Evolutionary conservation across 495 filamentous ascomycete genomes (phyloP).

Genomic region (Penicillium lividum): DNA sequence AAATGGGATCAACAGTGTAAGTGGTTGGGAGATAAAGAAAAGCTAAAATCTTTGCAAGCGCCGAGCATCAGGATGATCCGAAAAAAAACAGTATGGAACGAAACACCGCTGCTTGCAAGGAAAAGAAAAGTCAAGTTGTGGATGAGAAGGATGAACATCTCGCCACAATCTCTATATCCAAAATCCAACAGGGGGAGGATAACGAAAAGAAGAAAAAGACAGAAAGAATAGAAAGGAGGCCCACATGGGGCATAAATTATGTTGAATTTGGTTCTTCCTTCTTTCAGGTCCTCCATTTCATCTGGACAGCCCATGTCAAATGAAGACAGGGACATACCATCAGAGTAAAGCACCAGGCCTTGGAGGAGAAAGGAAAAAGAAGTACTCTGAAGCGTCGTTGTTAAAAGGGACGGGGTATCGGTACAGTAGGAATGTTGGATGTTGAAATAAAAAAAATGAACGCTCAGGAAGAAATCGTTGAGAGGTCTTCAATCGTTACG

Average conservation of each 20-base stretch:
- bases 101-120: slow-evolving; percentile 13
- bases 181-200: slow-evolving; percentile 11
- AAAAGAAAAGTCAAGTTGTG: slow-evolving; percentile 6
- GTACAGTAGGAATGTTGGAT: slow-evolving; percentile 30
- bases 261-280: slow-evolving; percentile 41
- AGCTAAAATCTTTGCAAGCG: not conserved
- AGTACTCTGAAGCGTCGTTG: slow-evolving; percentile 35
- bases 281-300: slow-evolving; percentile 15
- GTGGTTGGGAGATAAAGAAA: not conserved
- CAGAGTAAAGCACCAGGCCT: slow-evolving; percentile 24
- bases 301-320: not conserved
- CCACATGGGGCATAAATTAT: slow-evolving; percentile 15
- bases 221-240: slow-evolving; percentile 13
- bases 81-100: not conserved
- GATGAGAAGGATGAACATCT: slow-evolving; percentile 8
- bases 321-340: not conserved
- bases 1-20: not conserved
- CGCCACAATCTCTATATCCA: slow-evolving; percentile 13
- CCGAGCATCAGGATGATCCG: not conserved
- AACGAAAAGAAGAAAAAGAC: slow-evolving; percentile 9
- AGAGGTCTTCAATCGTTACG: slow-evolving; percentile 52
- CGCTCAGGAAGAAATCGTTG: slow-evolving; percentile 53
- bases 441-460: slow-evolving; percentile 44
- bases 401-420: slow-evolving; percentile 44
- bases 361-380: slow-evolving; percentile 27